A percentile compares a stretch with the other conserved stretches of the same genome.
Conservation (phyloP, 2,329 filamentous ascomycete species). For the Fusarium annulatum region DNA sequence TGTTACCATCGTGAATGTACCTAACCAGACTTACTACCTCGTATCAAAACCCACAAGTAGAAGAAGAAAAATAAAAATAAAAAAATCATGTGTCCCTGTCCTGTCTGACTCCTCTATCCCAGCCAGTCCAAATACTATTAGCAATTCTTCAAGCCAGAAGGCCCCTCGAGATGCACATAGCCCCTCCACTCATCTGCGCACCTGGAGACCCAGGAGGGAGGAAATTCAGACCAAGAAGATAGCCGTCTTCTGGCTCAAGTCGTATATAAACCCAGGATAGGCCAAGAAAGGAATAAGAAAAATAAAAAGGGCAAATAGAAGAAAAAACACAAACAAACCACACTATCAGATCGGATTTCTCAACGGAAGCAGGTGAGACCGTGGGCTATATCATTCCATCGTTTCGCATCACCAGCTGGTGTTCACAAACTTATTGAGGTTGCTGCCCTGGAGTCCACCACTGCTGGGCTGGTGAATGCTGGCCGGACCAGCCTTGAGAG, state of each 20-base stretch:
- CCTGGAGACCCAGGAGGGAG: slow-evolving; percentile 52
- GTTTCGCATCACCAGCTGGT: slow-evolving; percentile 30
- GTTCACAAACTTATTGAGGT: slow-evolving; percentile 45
- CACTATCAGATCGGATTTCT: slow-evolving; percentile 25
- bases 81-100: slow-evolving; percentile 37
- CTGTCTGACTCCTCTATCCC: slow-evolving; percentile 55
- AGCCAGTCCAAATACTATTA: slow-evolving; percentile 50
- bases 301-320: slow-evolving; percentile 6
- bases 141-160: slow-evolving; percentile 46
- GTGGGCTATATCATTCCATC: slow-evolving; percentile 38
- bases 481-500: slow-evolving; percentile 66
- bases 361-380: slow-evolving; percentile 23
- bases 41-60: slow-evolving; percentile 19
- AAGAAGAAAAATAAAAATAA: slow-evolving; percentile 4
- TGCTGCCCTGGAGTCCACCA: slow-evolving; percentile 67
- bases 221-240: slow-evolving; percentile 43
- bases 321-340: slow-evolving; percentile 14
- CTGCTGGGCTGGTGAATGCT: slow-evolving; percentile 71
- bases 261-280: slow-evolving; percentile 21
- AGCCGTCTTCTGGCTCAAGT: slow-evolving; percentile 33
- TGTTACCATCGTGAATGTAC: slow-evolving; percentile 33
- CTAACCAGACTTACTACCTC: slow-evolving; percentile 5
- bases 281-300: not conserved
- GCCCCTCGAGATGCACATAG: slow-evolving; percentile 50
- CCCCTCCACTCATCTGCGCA: slow-evolving; percentile 50